Evolutionary conservation across 768 basidiomycete species (phyloP), one percentile per base, ranked within the genome.

Genomic region (Glaciozyma martinii): DNA sequence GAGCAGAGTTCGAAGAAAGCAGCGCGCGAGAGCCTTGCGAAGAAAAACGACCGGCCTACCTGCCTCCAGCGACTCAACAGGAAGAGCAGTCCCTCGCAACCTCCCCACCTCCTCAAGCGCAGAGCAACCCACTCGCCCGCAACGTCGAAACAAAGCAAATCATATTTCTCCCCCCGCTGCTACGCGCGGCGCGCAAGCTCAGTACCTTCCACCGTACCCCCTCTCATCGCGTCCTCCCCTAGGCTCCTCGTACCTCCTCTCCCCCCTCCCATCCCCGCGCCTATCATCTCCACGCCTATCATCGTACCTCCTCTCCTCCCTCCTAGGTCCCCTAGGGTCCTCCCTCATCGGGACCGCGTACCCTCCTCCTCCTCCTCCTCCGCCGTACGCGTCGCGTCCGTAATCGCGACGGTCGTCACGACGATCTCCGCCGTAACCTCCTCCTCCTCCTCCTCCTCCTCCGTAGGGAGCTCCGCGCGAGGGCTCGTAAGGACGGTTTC

Each of bases 401-500:
- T 43, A 25, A 8, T 27, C 43, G n/a, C 29, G n/a, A 32, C 29
- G 12, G 56, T 58, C n/a, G n/a, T 9, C 40, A 15, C 27, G 25
- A 43, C 27, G 57, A 23, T n/a, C 37, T 46, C 57, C 78, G 9
- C 79, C 74, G 56, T 78, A 71, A 44, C 79, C 78, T n/a, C 83
- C 76, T 73, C 46, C 74, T 60, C 67, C 68, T 67, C 81, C n/a
- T n/a, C n/a, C 71, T 73, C 67, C 72, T 68, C 73, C 83, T 71
- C 81, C 79, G 47, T 86, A 55, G 54, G 29, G 54, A 85, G 58
- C n/a, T n/a, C n/a, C 83, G 80, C 78, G 93, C 93, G 70, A 89
- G 88, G 57, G 57, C 69, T 92, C 89, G 74, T 97, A 95, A 1
- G 85, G 89, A 40, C 90, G 84, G 74, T 91, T 64, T 71, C 59